These are phyloP conservation scores for Allomyces javanicus DNA, from an alignment of 192 early-diverging fungal genomes.

Conservation along the genomic window DNA sequence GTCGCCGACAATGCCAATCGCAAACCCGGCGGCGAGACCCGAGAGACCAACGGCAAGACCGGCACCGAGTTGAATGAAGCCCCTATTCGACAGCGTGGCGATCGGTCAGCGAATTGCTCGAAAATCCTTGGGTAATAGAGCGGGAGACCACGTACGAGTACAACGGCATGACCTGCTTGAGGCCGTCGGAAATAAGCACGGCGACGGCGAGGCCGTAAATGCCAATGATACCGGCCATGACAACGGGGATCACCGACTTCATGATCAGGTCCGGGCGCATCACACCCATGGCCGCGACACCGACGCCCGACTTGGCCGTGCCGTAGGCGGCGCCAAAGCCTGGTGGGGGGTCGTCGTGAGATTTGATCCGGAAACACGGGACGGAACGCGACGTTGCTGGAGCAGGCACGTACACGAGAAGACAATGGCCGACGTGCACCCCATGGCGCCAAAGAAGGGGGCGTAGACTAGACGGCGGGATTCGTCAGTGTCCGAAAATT, in stretches of 20 bases:
- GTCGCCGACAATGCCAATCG: conserved; percentile 80
- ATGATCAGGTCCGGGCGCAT: conserved; percentile 74
- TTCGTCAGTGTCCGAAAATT: not conserved
- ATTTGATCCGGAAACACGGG: not conserved
- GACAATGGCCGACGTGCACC: conserved; percentile 77
- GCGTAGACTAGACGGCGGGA: conserved; percentile 41
- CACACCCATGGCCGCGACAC: conserved; percentile 68
- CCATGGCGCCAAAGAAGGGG: conserved; percentile 88
- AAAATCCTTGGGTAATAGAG: not conserved
- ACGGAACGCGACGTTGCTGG: not conserved
- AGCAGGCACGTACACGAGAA: conserved; percentile 50
- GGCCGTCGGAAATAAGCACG: conserved; percentile 64
- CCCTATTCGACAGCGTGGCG: conserved; percentile 10
- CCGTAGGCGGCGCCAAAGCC: conserved; percentile 83
- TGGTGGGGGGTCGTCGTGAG: conserved; percentile 8
- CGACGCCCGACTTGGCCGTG: conserved; percentile 78
- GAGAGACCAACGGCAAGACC: conserved; percentile 63
- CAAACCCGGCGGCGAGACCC: conserved; percentile 75
- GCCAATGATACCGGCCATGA: conserved; percentile 98
- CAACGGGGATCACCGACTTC: conserved; percentile 75
- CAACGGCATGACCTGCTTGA: conserved; percentile 47
- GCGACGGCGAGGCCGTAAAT: conserved; percentile 96
- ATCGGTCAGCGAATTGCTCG: not conserved
- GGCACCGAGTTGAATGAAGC: conserved; percentile 62
- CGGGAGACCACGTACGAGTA: conserved; percentile 21